These are phyloP conservation scores for Multifurca ochricompacta DNA, from an alignment of 768 basidiomycete species.

Conservation along the genomic window DNA sequence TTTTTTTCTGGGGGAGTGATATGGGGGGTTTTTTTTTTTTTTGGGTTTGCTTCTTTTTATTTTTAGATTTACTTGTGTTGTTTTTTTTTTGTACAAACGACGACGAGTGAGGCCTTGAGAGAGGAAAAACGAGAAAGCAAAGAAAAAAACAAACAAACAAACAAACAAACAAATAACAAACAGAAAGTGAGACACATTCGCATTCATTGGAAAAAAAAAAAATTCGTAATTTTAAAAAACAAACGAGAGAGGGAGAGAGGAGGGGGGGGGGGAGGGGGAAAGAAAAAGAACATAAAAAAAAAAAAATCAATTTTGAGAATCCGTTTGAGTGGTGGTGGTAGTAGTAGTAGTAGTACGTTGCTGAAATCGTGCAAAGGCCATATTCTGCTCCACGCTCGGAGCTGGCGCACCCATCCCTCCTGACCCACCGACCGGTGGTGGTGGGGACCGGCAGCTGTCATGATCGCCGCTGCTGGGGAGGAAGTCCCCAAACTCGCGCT, in stretches of 20 bases:
- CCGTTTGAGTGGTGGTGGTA: too few relatives aligned
- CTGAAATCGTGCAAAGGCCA: slow-evolving; percentile 65
- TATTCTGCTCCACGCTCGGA: slow-evolving; percentile 75
- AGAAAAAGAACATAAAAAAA: not conserved
- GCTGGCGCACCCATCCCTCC: slow-evolving; percentile 32
- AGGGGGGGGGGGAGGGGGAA: not conserved
- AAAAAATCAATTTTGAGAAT: not conserved
- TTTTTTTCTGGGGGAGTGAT: too few relatives aligned
- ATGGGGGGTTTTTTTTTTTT: too few relatives aligned
- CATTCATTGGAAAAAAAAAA: too few relatives aligned
- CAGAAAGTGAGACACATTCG: too few relatives aligned
- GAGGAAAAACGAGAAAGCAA: not conserved
- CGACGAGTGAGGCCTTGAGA: too few relatives aligned
- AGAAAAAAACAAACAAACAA: not conserved
- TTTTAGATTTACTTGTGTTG: not conserved
- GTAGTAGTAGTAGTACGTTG: too few relatives aligned
- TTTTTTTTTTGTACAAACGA: too few relatives aligned
- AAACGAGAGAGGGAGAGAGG: not conserved
- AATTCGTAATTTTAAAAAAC: not conserved
- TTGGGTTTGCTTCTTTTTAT: not conserved
- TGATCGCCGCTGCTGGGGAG: slow-evolving; percentile 34
- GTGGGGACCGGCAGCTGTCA: slow-evolving; percentile 31
- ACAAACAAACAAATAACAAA: too few relatives aligned
- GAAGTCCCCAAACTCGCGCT: slow-evolving; percentile 23
- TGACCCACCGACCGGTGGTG: slow-evolving; percentile 29